Conservation (phyloP, 2,329 filamentous ascomycete genomes). For the Cladobotryum protrusum region DNA sequence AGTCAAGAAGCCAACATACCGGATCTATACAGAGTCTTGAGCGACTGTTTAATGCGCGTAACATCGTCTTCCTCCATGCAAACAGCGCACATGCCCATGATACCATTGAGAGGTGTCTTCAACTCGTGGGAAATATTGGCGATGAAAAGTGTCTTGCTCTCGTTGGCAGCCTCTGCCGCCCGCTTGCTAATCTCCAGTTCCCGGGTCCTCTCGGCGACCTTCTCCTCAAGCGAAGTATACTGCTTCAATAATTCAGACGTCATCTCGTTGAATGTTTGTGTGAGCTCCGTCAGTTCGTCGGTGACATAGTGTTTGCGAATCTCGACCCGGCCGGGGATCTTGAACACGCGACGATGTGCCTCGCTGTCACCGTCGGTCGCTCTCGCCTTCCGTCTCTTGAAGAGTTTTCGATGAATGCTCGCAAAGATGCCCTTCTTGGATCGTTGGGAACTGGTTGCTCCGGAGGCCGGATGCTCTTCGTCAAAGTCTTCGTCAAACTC, state of each 20-base stretch:
- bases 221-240: conserved; percentile 76
- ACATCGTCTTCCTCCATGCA: conserved; percentile 89
- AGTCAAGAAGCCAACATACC: conserved; percentile 13
- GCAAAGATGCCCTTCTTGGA: conserved; percentile 38
- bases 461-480: conserved; percentile 36
- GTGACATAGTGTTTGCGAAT: conserved; percentile 69
- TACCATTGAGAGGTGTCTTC: conserved; percentile 92
- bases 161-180: conserved; percentile 88
- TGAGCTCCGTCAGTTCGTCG: conserved; percentile 81
- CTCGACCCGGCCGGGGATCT: conserved; percentile 77
- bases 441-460: conserved; percentile 37
- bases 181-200: conserved; percentile 87
- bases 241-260: conserved; percentile 83
- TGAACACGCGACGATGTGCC: conserved; percentile 55
- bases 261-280: conserved; percentile 87
- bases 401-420: conserved; percentile 32
- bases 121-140: conserved; percentile 86
- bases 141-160: conserved; percentile 96
- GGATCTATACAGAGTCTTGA: conserved; percentile 74
- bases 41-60: conserved; percentile 68
- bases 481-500: conserved; percentile 41
- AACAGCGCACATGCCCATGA: conserved; percentile 87
- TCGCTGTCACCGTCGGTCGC: conserved; percentile 21
- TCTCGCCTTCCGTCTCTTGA: conserved; percentile 25
- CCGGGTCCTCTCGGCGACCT: conserved; percentile 73